phyloP scores from a whole-genome alignment of 371 early-diverging fungal species.

The Mucor plumbeus region DNA sequence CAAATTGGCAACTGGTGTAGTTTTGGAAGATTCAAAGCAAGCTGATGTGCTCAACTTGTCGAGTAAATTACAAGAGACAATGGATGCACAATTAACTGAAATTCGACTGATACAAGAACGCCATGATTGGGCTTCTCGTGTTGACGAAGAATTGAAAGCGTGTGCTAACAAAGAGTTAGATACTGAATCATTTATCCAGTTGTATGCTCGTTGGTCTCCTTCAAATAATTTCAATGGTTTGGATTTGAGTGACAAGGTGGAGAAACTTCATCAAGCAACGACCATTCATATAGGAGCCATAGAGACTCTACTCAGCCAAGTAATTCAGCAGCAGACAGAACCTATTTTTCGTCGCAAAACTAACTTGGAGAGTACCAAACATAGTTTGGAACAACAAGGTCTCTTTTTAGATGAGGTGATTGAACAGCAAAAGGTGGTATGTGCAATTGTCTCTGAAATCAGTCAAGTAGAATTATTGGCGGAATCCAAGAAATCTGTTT shows the following conservation, averaged over 20 bases:
- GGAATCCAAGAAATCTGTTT: conserved; percentile 11
- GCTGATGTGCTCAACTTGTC: conserved; percentile 5
- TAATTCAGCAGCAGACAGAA: conserved; percentile 11
- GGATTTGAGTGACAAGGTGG: not conserved
- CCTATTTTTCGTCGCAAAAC: conserved; percentile 8
- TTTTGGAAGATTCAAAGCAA: conserved; percentile 2
- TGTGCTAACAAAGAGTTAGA: conserved; percentile 25
- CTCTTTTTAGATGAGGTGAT: conserved; percentile 18
- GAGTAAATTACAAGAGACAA: conserved; percentile 19
- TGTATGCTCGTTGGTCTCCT: conserved; percentile 30
- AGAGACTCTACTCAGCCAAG: not conserved
- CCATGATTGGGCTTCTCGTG: conserved; percentile 27
- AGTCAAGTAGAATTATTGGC: conserved; percentile 17
- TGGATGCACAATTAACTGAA: conserved; percentile 18
- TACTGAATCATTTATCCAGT: conserved; percentile 25
- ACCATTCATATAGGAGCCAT: not conserved
- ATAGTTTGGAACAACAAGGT: conserved; percentile 16
- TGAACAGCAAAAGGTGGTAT: conserved; percentile 11
- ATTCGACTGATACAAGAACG: conserved; percentile 19
- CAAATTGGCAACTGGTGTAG: not conserved
- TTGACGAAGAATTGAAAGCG: conserved; percentile 11
- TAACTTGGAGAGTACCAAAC: conserved; percentile 1
- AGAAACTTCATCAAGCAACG: not conserved
- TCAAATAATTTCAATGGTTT: not conserved
- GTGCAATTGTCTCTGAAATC: conserved; percentile 5